Evolutionary conservation across 1,284 basidiomycete species (phyloP).

Genomic region (Meira miltonrushii): DNA sequence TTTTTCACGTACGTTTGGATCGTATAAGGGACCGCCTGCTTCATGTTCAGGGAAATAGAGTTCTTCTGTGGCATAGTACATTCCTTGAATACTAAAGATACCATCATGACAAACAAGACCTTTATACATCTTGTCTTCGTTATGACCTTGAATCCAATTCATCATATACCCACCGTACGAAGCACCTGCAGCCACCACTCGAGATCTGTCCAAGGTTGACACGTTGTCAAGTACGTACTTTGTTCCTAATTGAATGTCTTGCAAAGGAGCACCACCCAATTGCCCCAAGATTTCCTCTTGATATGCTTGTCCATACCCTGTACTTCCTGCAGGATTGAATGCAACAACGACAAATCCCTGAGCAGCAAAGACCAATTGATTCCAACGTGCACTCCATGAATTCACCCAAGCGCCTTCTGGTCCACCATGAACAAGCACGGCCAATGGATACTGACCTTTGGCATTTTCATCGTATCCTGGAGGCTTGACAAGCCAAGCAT

Average conservation of each 20-base stretch:
- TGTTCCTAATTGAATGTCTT: conserved; percentile 27
- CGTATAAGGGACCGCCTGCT: conserved; percentile 29
- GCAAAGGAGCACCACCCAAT: conserved; percentile 33
- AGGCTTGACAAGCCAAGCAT: conserved; percentile 28
- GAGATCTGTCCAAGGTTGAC: conserved; percentile 18
- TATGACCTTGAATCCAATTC: conserved; percentile 45
- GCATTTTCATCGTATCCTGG: conserved; percentile 17
- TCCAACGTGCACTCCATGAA: conserved; percentile 40
- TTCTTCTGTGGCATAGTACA: conserved; percentile 36
- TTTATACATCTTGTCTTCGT: conserved; percentile 37
- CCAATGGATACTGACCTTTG: conserved; percentile 15
- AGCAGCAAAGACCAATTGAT: conserved; percentile 33
- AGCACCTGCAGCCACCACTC: conserved; percentile 36
- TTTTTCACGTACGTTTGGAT: not conserved
- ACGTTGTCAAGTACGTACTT: conserved; percentile 18
- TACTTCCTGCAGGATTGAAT: conserved; percentile 35
- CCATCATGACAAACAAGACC: conserved; percentile 42
- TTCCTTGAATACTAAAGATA: conserved; percentile 23
- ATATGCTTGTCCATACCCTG: conserved; percentile 35
- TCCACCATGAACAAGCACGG: conserved; percentile 38
- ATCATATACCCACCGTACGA: conserved; percentile 35
- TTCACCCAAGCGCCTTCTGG: conserved; percentile 40
- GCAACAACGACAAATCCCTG: conserved; percentile 34
- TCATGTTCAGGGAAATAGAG: conserved; percentile 43
- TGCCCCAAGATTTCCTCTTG: conserved; percentile 35